These are phyloP conservation scores for Selaginella tamariscina DNA, from an alignment of 75 land plant genomes.

Conservation along the genomic window DNA sequence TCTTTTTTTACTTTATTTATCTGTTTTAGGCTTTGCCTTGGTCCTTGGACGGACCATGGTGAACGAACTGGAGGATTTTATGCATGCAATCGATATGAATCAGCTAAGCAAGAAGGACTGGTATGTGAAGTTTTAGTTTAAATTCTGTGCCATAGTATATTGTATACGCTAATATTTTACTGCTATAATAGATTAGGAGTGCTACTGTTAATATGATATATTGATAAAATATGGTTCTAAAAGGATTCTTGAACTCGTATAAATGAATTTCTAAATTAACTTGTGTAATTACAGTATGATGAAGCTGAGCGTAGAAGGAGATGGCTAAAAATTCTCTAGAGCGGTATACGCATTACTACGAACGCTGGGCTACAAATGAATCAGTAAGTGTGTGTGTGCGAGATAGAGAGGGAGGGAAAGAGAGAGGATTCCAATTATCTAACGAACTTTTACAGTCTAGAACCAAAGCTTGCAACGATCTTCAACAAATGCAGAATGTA, in stretches of 20 bases:
- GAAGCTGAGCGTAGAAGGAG: conserved; percentile 10
- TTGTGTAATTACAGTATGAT: conserved; percentile 8
- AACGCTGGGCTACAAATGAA: conserved; percentile 12
- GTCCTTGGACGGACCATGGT: conserved; percentile 8
- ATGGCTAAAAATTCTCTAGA: conserved; percentile 9
- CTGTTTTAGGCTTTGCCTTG: conserved; percentile 9
- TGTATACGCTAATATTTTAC: background rate
- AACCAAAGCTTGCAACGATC: background rate
- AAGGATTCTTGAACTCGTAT: too few relatives aligned
- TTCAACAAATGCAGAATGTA: conserved; percentile 4
- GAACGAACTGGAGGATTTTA: conserved; percentile 9
- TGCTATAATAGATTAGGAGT: background rate
- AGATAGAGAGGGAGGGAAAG: too few relatives aligned
- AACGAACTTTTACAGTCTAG: conserved; percentile 28
- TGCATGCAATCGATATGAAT: conserved; percentile 11
- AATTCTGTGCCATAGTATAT: background rate
- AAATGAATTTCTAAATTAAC: too few relatives aligned
- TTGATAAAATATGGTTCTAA: too few relatives aligned
- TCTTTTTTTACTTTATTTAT: background rate
- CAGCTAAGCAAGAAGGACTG: conserved; percentile 8
- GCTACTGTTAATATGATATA: background rate
- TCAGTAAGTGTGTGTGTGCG: too few relatives aligned
- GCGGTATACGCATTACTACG: conserved; percentile 9
- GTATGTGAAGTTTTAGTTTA: background rate
- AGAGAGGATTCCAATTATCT: background rate